Evolutionary conservation across 2,329 filamentous ascomycete genomes (phyloP), one percentile per base, ranked within the genome.

Genomic region (Drechslerella coelobrocha): DNA sequence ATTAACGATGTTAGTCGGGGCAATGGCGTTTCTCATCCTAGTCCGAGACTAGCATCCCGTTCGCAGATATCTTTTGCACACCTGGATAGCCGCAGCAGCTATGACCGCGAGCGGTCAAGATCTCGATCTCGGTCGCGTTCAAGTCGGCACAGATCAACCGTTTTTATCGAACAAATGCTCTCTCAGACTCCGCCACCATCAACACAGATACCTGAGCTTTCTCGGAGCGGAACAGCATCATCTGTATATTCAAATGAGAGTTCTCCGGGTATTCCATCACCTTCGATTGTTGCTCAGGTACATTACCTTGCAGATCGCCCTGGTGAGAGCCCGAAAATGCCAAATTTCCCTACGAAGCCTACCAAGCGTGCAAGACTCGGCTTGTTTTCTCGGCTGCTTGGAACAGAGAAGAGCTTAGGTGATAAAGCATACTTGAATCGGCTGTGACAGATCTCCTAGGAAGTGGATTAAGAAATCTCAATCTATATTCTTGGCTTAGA

Each of bases 181-280:
- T 69, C 74, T 41, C 74, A 66, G 12, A 74, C 75, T 10, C 74
- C 75, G n/a, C 73, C 74, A 29, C 75, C 74, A 1, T 75, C 74
- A 1, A 59, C 68, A 12, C 63, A 73, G 31, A 74, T 76, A 31
- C 75, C 75, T 2, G 62, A 72, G 19, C 72, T 76, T 8, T 69
- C 73, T 9, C 71, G 73, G 14, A 75, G 74, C 29, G 73, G 75
- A 6, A 75, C 73, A 21, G 55, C 72, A 17, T 73, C 75, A 1
- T 72, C 73, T 17, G 41, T 74, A 21, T 75, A 74, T 60, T 76
- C 75, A 17, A 72, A 74, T 37, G 75, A 74, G 24, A 75, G 71
- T 24, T 76, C 75, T 21, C 75, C 75, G 17, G 29, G 34, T 12
- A 59, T 74, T 17, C 74, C 74, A 24, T 72, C 74, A 26, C 69